A percentile compares a stretch with the other conserved stretches of the same genome.
Evolutionary conservation across 2,329 filamentous ascomycete genomes (phyloP).

Genomic region (Grosmannia serpens): DNA sequence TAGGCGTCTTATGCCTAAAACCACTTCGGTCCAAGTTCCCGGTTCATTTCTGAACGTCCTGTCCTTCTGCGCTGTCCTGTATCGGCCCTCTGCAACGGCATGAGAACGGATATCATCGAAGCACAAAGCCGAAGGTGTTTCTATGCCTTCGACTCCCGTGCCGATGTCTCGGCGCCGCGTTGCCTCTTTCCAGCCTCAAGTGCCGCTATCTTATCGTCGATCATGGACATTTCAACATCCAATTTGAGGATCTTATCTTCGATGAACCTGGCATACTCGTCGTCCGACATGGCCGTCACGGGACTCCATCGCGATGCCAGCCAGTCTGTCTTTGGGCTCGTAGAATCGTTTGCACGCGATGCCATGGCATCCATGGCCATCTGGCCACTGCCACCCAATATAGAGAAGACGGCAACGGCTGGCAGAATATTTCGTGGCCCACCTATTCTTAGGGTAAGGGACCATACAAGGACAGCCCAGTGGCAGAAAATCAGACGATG

Average conservation of each 20-base stretch:
- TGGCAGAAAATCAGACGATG: not conserved
- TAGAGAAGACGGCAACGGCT: constrained; percentile 35
- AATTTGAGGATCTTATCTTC: constrained; percentile 59
- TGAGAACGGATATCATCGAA: not conserved
- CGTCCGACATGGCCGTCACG: constrained; percentile 54
- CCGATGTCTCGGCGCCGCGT: not conserved
- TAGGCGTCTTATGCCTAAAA: too few relatives aligned
- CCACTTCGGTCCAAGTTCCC: too few relatives aligned
- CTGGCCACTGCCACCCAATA: constrained; percentile 22
- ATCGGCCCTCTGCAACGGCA: too few relatives aligned
- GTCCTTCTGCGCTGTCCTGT: too few relatives aligned
- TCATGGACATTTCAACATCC: constrained; percentile 63
- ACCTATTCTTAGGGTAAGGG: constrained; percentile 22
- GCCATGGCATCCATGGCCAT: constrained; percentile 13
- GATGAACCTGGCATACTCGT: constrained; percentile 60
- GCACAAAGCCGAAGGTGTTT: not conserved
- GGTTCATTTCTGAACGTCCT: too few relatives aligned
- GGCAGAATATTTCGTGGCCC: constrained; percentile 42
- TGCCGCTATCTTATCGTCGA: constrained; percentile 62
- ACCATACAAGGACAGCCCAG: not conserved
- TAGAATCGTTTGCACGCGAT: not conserved
- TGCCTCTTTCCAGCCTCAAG: constrained; percentile 3
- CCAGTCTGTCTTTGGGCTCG: constrained; percentile 16
- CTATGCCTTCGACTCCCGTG: not conserved
- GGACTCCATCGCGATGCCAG: constrained; percentile 61